Percentiles rank a stretch among this genome's conserved stretches.
These are phyloP conservation scores for Acanthamoeba royreba DNA, from an alignment of 208 protist species.

Conservation along the genomic window DNA sequence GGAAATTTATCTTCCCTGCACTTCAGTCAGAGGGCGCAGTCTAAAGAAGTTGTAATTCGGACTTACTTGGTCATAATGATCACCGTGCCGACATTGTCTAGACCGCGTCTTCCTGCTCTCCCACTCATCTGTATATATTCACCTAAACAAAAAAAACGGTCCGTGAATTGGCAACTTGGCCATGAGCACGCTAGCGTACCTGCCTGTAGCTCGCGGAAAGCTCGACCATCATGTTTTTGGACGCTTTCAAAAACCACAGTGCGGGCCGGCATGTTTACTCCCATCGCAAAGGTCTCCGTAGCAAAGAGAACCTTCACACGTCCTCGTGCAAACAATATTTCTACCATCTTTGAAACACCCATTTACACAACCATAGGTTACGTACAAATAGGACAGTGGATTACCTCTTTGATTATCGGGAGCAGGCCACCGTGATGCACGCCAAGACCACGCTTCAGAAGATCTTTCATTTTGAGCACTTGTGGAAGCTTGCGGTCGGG, in stretches of 20 bases:
- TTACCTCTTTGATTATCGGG: conserved; percentile 88
- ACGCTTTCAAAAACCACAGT: conserved; percentile 83
- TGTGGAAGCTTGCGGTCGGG: conserved; percentile 65
- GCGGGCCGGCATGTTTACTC: conserved; percentile 89
- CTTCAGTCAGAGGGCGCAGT: too few species aligned
- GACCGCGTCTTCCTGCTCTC: conserved; percentile 83
- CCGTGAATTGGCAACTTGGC: too few species aligned
- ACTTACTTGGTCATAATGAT: conserved; percentile 78
- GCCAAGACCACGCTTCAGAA: conserved; percentile 83
- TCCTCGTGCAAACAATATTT: conserved; percentile 85
- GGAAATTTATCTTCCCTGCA: conserved; percentile 44
- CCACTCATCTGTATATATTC: conserved; percentile 93
- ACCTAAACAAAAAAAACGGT: too few species aligned
- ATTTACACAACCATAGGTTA: too few species aligned
- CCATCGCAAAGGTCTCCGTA: conserved; percentile 92
- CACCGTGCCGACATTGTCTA: conserved; percentile 85
- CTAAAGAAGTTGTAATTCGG: too few species aligned
- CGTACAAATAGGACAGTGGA: too few species aligned
- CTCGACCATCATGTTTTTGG: conserved; percentile 75
- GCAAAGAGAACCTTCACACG: conserved; percentile 87
- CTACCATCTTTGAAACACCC: conserved; percentile 81
- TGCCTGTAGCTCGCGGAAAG: conserved; percentile 69
- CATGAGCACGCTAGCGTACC: too few species aligned
- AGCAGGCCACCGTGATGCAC: conserved; percentile 89
- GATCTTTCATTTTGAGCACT: conserved; percentile 67